Conservation (phyloP, 495 filamentous ascomycete species). For the Aspergillus carlsbadensis region DNA sequence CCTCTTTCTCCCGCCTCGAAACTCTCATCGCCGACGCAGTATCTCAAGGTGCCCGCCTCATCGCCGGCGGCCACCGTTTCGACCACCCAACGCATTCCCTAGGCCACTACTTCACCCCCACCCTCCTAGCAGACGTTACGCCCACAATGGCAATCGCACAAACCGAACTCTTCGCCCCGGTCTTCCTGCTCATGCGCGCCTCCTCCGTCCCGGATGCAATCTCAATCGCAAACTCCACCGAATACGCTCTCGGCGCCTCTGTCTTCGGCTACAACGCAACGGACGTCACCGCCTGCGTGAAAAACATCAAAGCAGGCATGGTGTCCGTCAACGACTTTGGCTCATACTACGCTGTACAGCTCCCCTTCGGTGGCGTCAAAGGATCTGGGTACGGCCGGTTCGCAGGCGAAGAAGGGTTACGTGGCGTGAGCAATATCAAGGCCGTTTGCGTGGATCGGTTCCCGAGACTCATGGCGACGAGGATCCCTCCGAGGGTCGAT, state of each 20-base stretch:
- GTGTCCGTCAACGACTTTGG: constrained; percentile 94
- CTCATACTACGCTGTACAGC: constrained; percentile 83
- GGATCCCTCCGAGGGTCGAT: constrained; percentile 73
- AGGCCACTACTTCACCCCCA: constrained; percentile 91
- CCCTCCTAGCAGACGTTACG: constrained; percentile 81
- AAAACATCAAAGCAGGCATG: constrained; percentile 79
- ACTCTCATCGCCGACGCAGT: constrained; percentile 74
- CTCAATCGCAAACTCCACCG: constrained; percentile 69
- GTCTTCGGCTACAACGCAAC: constrained; percentile 66
- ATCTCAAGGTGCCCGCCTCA: constrained; percentile 69
- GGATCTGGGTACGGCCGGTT: constrained; percentile 93
- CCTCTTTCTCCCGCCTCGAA: constrained; percentile 68
- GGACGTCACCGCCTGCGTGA: constrained; percentile 58
- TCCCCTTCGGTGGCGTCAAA: constrained; percentile 87
- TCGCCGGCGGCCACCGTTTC: constrained; percentile 75
- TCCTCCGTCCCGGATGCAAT: constrained; percentile 60
- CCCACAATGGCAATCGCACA: constrained; percentile 79
- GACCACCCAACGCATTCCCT: constrained; percentile 65
- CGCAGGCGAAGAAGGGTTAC: constrained; percentile 85
- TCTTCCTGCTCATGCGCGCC: constrained; percentile 81
- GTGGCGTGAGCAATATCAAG: constrained; percentile 82
- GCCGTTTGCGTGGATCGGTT: constrained; percentile 76
- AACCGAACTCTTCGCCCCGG: constrained; percentile 87
- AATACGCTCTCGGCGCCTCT: constrained; percentile 75
- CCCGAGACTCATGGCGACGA: constrained; percentile 56